Conservation (phyloP, 2,329 filamentous ascomycete genomes). For the Sarocladium oryzae region DNA sequence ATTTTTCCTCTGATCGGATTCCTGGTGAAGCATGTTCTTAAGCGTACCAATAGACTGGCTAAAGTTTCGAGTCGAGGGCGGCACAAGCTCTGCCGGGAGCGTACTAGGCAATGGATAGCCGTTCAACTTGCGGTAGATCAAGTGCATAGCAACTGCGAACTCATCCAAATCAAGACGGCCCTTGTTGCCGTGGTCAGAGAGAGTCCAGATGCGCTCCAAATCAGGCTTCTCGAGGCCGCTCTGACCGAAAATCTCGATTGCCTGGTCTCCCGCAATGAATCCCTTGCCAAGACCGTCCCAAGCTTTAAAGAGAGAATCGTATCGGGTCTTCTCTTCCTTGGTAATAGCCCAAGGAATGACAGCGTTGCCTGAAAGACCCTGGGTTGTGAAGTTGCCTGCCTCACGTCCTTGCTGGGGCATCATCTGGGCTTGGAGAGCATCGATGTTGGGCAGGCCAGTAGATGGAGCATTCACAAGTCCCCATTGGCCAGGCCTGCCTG, state of each 20-base stretch:
- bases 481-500: conserved; percentile 90
- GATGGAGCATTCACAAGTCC: conserved; percentile 94
- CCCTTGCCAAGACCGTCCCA: conserved; percentile 96
- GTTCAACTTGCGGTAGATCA: conserved; percentile 96
- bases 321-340: conserved; percentile 96
- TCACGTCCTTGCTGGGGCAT: conserved; percentile 96
- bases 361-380: conserved; percentile 84
- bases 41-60: conserved; percentile 89
- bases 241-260: conserved; percentile 95
- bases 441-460: conserved; percentile 85
- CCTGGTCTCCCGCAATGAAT: conserved; percentile 83
- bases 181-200: conserved; percentile 90
- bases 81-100: conserved; percentile 85
- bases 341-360: conserved; percentile 98
- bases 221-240: conserved; percentile 89
- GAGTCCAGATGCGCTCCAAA: conserved; percentile 87
- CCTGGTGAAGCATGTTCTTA: conserved; percentile 80
- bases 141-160: conserved; percentile 96
- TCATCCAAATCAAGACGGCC: conserved; percentile 93
- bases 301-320: conserved; percentile 88
- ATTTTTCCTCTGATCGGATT: conserved; percentile 83
- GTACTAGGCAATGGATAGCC: conserved; percentile 86
- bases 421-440: conserved; percentile 85
- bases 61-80: conserved; percentile 89
- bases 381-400: conserved; percentile 72